phyloP scores from a whole-genome alignment of 768 basidiomycete species.

The Trametes villosa region DNA sequence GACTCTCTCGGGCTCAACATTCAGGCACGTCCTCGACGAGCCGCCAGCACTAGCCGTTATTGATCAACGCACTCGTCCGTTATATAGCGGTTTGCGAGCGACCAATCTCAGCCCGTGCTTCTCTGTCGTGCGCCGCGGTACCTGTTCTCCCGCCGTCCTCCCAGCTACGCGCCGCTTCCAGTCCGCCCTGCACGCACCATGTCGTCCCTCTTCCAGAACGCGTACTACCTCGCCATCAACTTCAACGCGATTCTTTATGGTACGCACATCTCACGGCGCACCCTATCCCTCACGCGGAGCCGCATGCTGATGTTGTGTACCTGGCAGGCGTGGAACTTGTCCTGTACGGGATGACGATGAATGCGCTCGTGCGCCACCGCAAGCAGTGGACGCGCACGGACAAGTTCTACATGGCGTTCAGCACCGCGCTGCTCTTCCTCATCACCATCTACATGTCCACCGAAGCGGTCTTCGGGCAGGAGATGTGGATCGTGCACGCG shows the following conservation, averaged over 20 bases:
- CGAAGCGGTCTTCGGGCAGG: slow-evolving; percentile 37
- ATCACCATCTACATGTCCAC: slow-evolving; percentile 38
- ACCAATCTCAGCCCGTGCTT: background rate
- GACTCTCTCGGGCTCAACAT: background rate
- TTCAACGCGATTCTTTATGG: slow-evolving; percentile 25
- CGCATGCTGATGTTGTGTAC: background rate
- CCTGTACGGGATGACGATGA: slow-evolving; percentile 31
- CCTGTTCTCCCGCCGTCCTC: background rate
- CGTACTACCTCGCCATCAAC: slow-evolving; percentile 26
- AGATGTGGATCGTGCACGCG: slow-evolving; percentile 42
- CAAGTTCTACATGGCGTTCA: slow-evolving; percentile 30
- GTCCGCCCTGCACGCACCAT: background rate
- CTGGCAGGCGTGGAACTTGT: slow-evolving; percentile 32
- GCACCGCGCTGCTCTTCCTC: slow-evolving; percentile 35
- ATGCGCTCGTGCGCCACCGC: slow-evolving; percentile 16
- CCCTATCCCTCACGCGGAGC: background rate
- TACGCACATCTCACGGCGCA: background rate
- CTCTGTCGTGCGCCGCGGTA: background rate
- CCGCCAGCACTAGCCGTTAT: background rate
- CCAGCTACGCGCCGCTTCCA: background rate
- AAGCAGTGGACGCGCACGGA: slow-evolving; percentile 13
- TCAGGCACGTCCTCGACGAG: background rate
- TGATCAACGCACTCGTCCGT: background rate
- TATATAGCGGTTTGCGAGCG: background rate
- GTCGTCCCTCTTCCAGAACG: slow-evolving; percentile 25